A percentile compares a stretch with the other conserved stretches of the same genome.
Conservation (phyloP, 495 filamentous ascomycete genomes). For the Daldinia vernicosa region DNA sequence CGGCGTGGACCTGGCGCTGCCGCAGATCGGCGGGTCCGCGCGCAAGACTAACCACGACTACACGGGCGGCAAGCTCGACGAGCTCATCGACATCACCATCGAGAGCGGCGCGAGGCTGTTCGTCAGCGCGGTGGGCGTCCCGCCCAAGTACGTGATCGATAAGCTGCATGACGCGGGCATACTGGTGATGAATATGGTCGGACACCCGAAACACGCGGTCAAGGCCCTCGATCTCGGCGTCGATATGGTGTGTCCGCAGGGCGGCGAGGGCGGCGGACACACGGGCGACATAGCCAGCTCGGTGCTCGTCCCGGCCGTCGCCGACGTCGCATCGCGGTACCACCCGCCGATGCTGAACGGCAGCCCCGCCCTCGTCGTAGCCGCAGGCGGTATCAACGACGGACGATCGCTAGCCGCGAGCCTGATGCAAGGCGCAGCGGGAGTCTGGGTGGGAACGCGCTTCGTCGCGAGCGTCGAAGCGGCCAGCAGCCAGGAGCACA, state of each 20-base stretch:
- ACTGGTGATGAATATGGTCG: slow-evolving; percentile 96
- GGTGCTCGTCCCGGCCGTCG: slow-evolving; percentile 77
- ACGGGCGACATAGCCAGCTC: slow-evolving; percentile 79
- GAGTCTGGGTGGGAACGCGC: slow-evolving; percentile 86
- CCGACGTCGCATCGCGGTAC: slow-evolving; percentile 74
- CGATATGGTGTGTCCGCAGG: slow-evolving; percentile 86
- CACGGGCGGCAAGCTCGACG: slow-evolving; percentile 82
- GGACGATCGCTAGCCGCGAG: slow-evolving; percentile 74
- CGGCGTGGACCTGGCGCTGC: slow-evolving; percentile 87
- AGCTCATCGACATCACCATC: slow-evolving; percentile 82
- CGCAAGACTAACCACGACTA: slow-evolving; percentile 93
- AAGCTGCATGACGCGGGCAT: slow-evolving; percentile 77
- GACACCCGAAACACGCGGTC: slow-evolving; percentile 82
- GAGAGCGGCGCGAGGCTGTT: slow-evolving; percentile 80
- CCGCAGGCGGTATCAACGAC: slow-evolving; percentile 78
- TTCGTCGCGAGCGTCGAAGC: slow-evolving; percentile 85
- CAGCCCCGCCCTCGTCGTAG: slow-evolving; percentile 71
- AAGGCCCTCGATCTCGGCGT: slow-evolving; percentile 84
- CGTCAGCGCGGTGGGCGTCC: slow-evolving; percentile 84
- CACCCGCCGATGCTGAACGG: slow-evolving; percentile 58
- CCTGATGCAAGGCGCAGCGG: slow-evolving; percentile 76
- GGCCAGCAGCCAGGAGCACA: slow-evolving; percentile 78
- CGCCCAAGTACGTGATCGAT: slow-evolving; percentile 72
- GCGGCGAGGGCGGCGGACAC: slow-evolving; percentile 81
- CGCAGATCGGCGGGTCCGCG: slow-evolving; percentile 80